These are phyloP conservation scores for sunflower (Helianthus annuus) DNA, from an alignment of 129 eudicot species.

Conservation along the genomic window HanXRQr2.0-SUNRISE NC_035446.2:111773795-111774294, in stretches of 20 bases:
- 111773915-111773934: background rate
- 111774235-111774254: background rate
- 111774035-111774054: slow-evolving; percentile 42
- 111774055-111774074: slow-evolving; percentile 58
- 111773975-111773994: slow-evolving; percentile 5
- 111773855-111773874: too few relatives aligned
- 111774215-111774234: background rate
- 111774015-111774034: slow-evolving; percentile 23
- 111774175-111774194: slow-evolving; percentile 44
- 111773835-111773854: too few relatives aligned
- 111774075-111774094: slow-evolving; percentile 15
- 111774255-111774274: background rate
- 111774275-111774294: slow-evolving; percentile 23
- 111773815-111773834: too few relatives aligned
- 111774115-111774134: slow-evolving; percentile 16
- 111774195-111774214: slow-evolving; percentile 15
- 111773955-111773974: slow-evolving; percentile 39
- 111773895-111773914: too few relatives aligned
- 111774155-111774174: slow-evolving; percentile 41
- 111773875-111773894: too few relatives aligned
- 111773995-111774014: background rate
- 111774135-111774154: slow-evolving; percentile 23
- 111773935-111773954: slow-evolving; percentile 46
- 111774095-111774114: slow-evolving; percentile 31
- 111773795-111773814: too few relatives aligned